These are phyloP conservation scores for Trichoderma arundinaceum DNA, from an alignment of 2,329 filamentous ascomycete genomes.

Conservation along the genomic window DNA sequence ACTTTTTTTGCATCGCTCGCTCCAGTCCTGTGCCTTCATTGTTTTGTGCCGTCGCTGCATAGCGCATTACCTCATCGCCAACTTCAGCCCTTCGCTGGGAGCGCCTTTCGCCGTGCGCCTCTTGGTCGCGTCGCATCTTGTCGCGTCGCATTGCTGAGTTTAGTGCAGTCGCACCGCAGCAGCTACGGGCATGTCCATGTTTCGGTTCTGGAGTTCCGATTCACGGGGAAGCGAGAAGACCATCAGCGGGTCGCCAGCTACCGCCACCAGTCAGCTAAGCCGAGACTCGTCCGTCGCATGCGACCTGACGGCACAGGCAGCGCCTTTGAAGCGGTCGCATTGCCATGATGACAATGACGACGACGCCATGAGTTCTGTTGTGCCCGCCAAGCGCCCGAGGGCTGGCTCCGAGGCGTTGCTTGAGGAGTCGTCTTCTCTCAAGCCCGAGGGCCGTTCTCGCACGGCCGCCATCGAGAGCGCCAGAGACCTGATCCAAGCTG, in stretches of 20 bases:
- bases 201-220: slow-evolving; percentile 66
- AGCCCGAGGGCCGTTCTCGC: slow-evolving; percentile 33
- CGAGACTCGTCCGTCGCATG: slow-evolving; percentile 44
- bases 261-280: slow-evolving; percentile 41
- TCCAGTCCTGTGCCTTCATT: slow-evolving; percentile 29
- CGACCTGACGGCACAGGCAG: slow-evolving; percentile 36
- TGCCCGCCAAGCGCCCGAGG: slow-evolving; percentile 53
- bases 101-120: slow-evolving; percentile 31
- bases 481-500: slow-evolving; percentile 77
- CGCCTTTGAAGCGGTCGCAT: slow-evolving; percentile 43
- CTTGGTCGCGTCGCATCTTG: slow-evolving; percentile 36
- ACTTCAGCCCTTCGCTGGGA: slow-evolving; percentile 2
- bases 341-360: slow-evolving; percentile 38
- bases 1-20: slow-evolving; percentile 31
- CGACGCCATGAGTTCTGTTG: slow-evolving; percentile 35
- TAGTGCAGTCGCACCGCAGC: slow-evolving; percentile 31
- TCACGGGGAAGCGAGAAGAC: slow-evolving; percentile 62
- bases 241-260: slow-evolving; percentile 51
- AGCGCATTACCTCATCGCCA: slow-evolving; percentile 24
- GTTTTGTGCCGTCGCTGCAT: slow-evolving; percentile 1
- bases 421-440: slow-evolving; percentile 28
- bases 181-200: slow-evolving; percentile 58
- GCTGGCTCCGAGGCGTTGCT: slow-evolving; percentile 36
- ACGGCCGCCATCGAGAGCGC: slow-evolving; percentile 55
- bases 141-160: slow-evolving; percentile 33